Evolutionary conservation across 2,329 filamentous ascomycete species (phyloP), one percentile per base, ranked within the genome.

Genomic region (Simplicillium sp.): DNA sequence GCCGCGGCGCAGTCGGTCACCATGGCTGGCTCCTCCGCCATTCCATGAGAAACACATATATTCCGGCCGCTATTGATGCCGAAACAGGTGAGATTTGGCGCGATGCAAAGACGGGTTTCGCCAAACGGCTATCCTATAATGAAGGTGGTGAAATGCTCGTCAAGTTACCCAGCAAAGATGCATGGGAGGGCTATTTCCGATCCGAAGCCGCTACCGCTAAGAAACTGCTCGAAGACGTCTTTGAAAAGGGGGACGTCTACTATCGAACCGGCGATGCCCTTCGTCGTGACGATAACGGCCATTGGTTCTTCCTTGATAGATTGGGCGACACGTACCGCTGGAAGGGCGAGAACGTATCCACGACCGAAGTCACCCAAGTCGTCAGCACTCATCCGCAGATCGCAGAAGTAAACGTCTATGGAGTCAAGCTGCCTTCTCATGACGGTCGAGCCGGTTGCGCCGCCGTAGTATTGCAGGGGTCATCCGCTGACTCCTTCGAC

Each of bases 121-220:
- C 75, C 1, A 65, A 64, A 25, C 71, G 82, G 20, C 70, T 73
- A 38, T 59, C 77, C 0, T 84, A 84, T 53, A 75, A 78, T 12
- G 67, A 77, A 34, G 84, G 84, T 3, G 84, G 84, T n/a, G 84
- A 90, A 60, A 83, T 89, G 12, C 61, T 89, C 20, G 75, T 87
- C n/a, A 56, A 68, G 1, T 67, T 82, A 13, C 70, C 77, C 0
- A 62, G 68, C 37, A 70, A 75, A 35, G 61, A 71, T 11, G 65
- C 65, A 7, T 89, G 84, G 54, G 70, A 74, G 11, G 84, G 84
- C 1, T 89, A 89, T 57, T 82, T 76, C 60, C 73, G 76, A 44
- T 81, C 87, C 53, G 66, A 71, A 0, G 71, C 75, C 31, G 84
- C 83, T 0, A 86, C 83, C 0, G 56, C 67, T 11, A 80, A 79